A percentile compares a stretch with the other conserved stretches of the same genome.
These are phyloP conservation scores for Nemania bipapillata DNA, from an alignment of 2,329 filamentous ascomycete genomes.

Conservation along the genomic window DNA sequence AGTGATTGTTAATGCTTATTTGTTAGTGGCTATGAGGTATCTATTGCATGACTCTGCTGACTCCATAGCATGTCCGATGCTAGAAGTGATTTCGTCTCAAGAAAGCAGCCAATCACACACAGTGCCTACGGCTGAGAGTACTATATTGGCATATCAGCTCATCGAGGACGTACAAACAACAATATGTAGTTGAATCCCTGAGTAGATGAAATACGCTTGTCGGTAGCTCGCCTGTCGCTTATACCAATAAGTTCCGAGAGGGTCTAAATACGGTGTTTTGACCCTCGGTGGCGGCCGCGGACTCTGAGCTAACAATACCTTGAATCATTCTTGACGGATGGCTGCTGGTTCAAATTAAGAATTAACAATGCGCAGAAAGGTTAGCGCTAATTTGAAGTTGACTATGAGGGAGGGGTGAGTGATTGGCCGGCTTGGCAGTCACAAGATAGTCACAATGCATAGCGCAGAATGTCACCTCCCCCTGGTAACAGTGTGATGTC, in stretches of 20 bases:
- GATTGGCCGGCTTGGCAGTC: conserved; percentile 29
- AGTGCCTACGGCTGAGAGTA: not conserved
- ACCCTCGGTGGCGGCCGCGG: not conserved
- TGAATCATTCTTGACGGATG: conserved; percentile 5
- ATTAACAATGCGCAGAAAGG: conserved; percentile 16
- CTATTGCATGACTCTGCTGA: no score
- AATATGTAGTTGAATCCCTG: not conserved
- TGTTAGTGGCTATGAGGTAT: no score
- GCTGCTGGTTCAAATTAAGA: not conserved
- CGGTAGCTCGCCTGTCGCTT: not conserved
- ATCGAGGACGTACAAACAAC: no score
- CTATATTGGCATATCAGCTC: conserved; percentile 9
- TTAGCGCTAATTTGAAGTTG: conserved; percentile 21
- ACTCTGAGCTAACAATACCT: not conserved
- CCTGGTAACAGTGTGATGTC: conserved; percentile 12
- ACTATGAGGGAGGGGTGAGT: conserved; percentile 9
- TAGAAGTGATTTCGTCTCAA: not conserved
- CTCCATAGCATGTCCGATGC: no score
- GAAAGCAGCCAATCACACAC: not conserved
- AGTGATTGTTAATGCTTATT: no score
- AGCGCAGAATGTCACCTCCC: conserved; percentile 27
- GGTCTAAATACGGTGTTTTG: not conserved
- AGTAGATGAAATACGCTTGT: not conserved
- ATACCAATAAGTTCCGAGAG: not conserved
- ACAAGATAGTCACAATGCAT: conserved; percentile 36